These are phyloP conservation scores for Escovopsis sp. DNA, from an alignment of 2,329 filamentous ascomycete species.

Conservation along the genomic window DNA sequence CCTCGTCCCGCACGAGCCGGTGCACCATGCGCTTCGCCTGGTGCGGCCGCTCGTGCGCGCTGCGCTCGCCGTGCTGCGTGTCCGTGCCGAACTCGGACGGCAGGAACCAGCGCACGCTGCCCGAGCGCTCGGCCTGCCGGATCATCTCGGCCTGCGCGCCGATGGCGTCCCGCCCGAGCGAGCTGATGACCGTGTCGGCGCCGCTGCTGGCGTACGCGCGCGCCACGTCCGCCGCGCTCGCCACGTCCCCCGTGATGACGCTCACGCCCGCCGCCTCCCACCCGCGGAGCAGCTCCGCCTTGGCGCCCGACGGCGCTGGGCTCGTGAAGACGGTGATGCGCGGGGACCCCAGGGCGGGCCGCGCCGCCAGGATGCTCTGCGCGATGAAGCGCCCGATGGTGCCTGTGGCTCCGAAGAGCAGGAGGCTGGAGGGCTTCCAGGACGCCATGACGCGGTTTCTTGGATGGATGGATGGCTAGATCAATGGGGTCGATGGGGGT, in stretches of 20 bases:
- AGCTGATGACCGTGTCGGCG: slow-evolving; percentile 51
- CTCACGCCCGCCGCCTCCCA: slow-evolving; percentile 4
- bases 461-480: too few relatives aligned
- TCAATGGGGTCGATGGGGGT: too few relatives aligned
- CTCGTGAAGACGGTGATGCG: slow-evolving; percentile 21
- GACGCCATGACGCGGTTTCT: neutral
- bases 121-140: slow-evolving; percentile 37
- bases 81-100: slow-evolving; percentile 56
- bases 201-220: slow-evolving; percentile 39
- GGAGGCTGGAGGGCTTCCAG: slow-evolving; percentile 2
- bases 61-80: slow-evolving; percentile 44
- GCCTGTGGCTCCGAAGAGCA: slow-evolving; percentile 24
- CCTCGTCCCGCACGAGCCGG: slow-evolving; percentile 38
- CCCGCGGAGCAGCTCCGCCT: neutral
- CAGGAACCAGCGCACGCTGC: slow-evolving; percentile 46
- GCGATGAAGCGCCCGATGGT: slow-evolving; percentile 28
- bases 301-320: neutral
- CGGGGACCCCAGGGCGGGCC: slow-evolving; percentile 14
- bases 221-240: slow-evolving; percentile 28
- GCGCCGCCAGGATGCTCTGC: slow-evolving; percentile 19
- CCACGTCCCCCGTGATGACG: slow-evolving; percentile 23
- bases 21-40: slow-evolving; percentile 57
- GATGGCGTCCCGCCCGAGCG: slow-evolving; percentile 49
- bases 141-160: slow-evolving; percentile 47
- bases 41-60: slow-evolving; percentile 48